These are phyloP conservation scores for Apiospora rasikravindrae DNA, from an alignment of 2,329 filamentous ascomycete species.

Conservation along the genomic window DNA sequence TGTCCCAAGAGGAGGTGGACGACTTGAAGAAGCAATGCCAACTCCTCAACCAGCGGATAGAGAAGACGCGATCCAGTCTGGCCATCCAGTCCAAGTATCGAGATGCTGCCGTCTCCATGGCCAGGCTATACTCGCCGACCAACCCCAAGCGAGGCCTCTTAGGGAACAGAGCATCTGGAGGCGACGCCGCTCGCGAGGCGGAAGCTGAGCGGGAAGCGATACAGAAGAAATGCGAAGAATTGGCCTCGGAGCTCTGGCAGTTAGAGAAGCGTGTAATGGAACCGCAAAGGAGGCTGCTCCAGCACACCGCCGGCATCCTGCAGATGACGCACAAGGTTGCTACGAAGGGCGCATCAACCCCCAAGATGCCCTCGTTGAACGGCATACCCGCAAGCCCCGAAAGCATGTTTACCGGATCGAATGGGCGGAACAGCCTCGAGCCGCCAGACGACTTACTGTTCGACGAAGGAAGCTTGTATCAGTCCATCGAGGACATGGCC, in stretches of 20 bases:
- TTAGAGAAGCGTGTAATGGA: slow-evolving; percentile 79
- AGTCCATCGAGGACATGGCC: slow-evolving; percentile 68
- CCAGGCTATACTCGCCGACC: slow-evolving; percentile 75
- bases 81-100: slow-evolving; percentile 91
- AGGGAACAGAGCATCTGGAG: slow-evolving; percentile 54
- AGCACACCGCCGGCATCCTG: slow-evolving; percentile 91
- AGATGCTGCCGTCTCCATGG: slow-evolving; percentile 88
- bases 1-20: slow-evolving; percentile 92
- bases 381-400: slow-evolving; percentile 77
- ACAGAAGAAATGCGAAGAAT: slow-evolving; percentile 82
- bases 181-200: slow-evolving; percentile 61
- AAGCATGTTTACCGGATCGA: slow-evolving; percentile 73
- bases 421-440: slow-evolving; percentile 64
- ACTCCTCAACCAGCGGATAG: slow-evolving; percentile 75
- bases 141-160: slow-evolving; percentile 55
- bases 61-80: slow-evolving; percentile 81
- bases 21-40: slow-evolving; percentile 86
- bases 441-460: slow-evolving; percentile 66
- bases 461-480: slow-evolving; percentile 78
- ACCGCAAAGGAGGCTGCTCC: slow-evolving; percentile 76
- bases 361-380: slow-evolving; percentile 49
- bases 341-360: slow-evolving; percentile 57
- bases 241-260: slow-evolving; percentile 79
- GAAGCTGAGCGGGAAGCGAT: slow-evolving; percentile 77
- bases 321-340: slow-evolving; percentile 85